A percentile compares a stretch with the other conserved stretches of the same genome.
phyloP scores from a whole-genome alignment of 306 rosid genomes.

The Erythrophleum fordii region DNA sequence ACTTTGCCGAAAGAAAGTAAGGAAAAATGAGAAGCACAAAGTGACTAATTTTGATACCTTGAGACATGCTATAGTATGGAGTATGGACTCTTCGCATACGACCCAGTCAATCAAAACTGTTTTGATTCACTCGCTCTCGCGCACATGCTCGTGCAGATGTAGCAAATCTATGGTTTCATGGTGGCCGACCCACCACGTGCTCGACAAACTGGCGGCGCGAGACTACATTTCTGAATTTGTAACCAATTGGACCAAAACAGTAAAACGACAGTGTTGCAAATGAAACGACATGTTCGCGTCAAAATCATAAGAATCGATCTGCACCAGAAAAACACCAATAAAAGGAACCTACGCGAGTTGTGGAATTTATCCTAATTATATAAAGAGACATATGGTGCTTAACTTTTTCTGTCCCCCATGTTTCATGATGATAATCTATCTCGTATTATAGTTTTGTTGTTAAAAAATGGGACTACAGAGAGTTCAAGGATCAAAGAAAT shows the following conservation, averaged over 20 bases:
- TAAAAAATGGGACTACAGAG: background rate
- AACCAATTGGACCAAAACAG: background rate
- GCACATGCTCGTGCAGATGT: constrained; percentile 44
- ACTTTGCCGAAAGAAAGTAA: too few relatives aligned
- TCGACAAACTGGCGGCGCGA: constrained; percentile 23
- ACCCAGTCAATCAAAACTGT: constrained; percentile 8
- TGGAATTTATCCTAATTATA: background rate
- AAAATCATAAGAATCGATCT: too few relatives aligned
- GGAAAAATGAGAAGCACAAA: background rate
- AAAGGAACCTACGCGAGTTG: background rate
- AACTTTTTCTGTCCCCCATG: background rate
- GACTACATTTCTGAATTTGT: background rate
- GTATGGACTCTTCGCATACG: background rate
- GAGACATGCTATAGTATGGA: background rate
- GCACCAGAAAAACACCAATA: background rate
- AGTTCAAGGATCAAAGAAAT: background rate
- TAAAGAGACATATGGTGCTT: background rate
- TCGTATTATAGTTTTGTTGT: background rate
- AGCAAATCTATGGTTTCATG: constrained; percentile 33
- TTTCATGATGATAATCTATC: background rate
- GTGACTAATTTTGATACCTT: background rate
- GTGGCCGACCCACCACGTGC: constrained; percentile 39
- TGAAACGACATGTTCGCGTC: background rate
- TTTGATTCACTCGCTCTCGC: background rate
- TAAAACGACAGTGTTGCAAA: background rate